phyloP scores from a whole-genome alignment of 768 basidiomycete species.

The Suillus subluteus region DNA sequence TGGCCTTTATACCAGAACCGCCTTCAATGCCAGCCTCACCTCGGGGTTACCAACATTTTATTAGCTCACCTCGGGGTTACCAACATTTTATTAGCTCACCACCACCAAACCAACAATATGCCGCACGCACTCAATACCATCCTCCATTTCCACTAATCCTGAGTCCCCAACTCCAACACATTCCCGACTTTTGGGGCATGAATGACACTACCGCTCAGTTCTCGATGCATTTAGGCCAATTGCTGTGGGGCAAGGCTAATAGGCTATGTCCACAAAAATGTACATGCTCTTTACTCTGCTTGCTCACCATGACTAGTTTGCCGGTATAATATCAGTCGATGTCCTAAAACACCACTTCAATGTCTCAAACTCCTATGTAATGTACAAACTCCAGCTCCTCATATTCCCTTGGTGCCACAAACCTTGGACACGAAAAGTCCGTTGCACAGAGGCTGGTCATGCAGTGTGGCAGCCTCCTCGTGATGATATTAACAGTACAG shows the following conservation, averaged over 20 bases:
- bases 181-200: conserved; percentile 74
- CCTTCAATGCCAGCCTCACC: conserved; percentile 75
- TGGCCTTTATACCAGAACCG: conserved; percentile 82
- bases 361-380: conserved; percentile 95
- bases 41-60: conserved; percentile 74
- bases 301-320: conserved; percentile 56
- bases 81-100: conserved; percentile 70
- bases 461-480: conserved; percentile 87
- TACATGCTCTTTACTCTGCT: conserved; percentile 41
- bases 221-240: conserved; percentile 94
- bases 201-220: conserved; percentile 94
- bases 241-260: conserved; percentile 92
- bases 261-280: conserved; percentile 94
- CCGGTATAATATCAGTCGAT: conserved; percentile 73
- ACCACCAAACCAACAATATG: conserved; percentile 34
- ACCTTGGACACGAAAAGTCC: conserved; percentile 78
- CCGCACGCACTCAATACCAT: conserved; percentile 39
- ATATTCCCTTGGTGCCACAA: conserved; percentile 96
- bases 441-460: conserved; percentile 61
- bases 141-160: conserved; percentile 53
- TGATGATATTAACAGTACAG: conserved; percentile 94
- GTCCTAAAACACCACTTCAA: conserved; percentile 91
- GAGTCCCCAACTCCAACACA: conserved; percentile 39
- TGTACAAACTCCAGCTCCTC: conserved; percentile 82
- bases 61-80: conserved; percentile 71